A percentile compares a stretch with the other conserved stretches of the same genome.
phyloP scores from a whole-genome alignment of 2,329 filamentous ascomycete species.

The Aspergillus eucalypticola region DNA sequence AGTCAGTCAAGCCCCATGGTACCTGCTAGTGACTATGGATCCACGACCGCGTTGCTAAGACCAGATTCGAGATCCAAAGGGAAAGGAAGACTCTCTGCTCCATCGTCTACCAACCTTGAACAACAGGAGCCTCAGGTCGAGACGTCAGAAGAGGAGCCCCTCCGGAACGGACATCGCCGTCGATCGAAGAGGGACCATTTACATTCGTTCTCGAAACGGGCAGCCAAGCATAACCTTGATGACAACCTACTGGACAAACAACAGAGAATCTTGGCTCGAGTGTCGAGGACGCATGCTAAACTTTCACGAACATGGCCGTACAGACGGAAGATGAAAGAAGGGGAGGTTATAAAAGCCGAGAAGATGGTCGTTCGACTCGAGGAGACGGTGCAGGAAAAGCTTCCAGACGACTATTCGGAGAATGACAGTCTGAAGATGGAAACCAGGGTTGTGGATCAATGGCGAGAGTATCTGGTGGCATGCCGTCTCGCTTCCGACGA shows the following conservation, averaged over 20 bases:
- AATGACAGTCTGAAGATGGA: slow-evolving; percentile 62
- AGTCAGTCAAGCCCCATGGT: slow-evolving; percentile 26
- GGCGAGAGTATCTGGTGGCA: slow-evolving; percentile 65
- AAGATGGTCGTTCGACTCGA: slow-evolving; percentile 68
- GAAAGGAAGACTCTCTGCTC: slow-evolving; percentile 21
- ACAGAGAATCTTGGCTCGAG: slow-evolving; percentile 41
- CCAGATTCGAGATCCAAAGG: slow-evolving; percentile 21
- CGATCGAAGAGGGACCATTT: slow-evolving; percentile 22
- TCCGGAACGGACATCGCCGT: slow-evolving; percentile 10
- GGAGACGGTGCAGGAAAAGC: slow-evolving; percentile 49
- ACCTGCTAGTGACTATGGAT: slow-evolving; percentile 33
- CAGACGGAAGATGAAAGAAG: slow-evolving; percentile 50
- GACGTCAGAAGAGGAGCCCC: slow-evolving; percentile 19
- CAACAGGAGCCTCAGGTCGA: slow-evolving; percentile 37
- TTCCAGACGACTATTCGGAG: slow-evolving; percentile 64
- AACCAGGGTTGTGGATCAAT: slow-evolving; percentile 61
- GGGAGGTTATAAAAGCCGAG: slow-evolving; percentile 67
- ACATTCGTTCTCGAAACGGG: slow-evolving; percentile 28
- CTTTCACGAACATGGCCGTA: slow-evolving; percentile 37
- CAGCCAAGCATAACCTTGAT: slow-evolving; percentile 47
- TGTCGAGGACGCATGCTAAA: slow-evolving; percentile 38
- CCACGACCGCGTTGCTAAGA: slow-evolving; percentile 36
- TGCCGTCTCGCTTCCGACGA: slow-evolving; percentile 60
- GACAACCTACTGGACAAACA: slow-evolving; percentile 46
- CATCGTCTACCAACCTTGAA: slow-evolving; percentile 27